Percentiles rank a stretch among this genome's conserved stretches.
Evolutionary conservation across 2,329 filamentous ascomycete genomes (phyloP).

Genomic region (Ceratocystis smalleyi): DNA sequence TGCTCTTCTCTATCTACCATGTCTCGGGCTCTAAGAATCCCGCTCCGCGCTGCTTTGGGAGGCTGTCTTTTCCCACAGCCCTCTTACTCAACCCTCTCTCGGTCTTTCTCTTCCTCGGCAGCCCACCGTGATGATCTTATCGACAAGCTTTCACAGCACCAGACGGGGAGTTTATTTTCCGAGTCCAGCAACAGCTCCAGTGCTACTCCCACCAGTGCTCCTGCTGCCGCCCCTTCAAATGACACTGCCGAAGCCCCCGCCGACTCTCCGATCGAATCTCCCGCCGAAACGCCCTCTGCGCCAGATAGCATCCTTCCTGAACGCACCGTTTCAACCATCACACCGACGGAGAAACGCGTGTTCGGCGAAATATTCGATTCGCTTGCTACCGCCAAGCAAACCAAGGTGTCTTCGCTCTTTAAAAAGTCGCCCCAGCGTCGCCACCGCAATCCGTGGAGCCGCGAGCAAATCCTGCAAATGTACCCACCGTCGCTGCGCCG

Average conservation of each 20-base stretch:
- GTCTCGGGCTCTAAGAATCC: not conserved
- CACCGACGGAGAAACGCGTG: slow-evolving; percentile 39
- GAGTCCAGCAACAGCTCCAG: not conserved
- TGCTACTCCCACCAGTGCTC: not conserved
- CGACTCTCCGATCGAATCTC: not conserved
- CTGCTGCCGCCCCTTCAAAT: not conserved
- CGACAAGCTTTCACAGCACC: not conserved
- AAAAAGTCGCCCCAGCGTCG: not conserved
- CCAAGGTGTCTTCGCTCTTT: slow-evolving; percentile 2
- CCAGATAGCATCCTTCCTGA: not conserved
- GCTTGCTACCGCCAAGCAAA: slow-evolving; percentile 20
- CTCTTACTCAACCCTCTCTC: not conserved
- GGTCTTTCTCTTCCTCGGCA: not conserved
- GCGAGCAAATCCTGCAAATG: slow-evolving; percentile 25
- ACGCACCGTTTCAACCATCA: slow-evolving; percentile 35
- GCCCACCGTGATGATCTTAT: not conserved
- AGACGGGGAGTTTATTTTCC: not conserved
- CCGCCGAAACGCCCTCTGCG: not conserved
- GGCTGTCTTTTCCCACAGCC: not conserved
- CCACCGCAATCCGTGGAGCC: slow-evolving; percentile 2
- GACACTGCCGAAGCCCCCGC: not conserved
- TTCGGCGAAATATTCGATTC: slow-evolving; percentile 42
- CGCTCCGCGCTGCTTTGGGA: not conserved
- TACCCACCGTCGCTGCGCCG: slow-evolving; percentile 28
- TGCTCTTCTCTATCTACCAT: not conserved